These are phyloP conservation scores for Thalia dealbata DNA, from an alignment of 176 grass and related monocot genomes.

Conservation along the genomic window DNA sequence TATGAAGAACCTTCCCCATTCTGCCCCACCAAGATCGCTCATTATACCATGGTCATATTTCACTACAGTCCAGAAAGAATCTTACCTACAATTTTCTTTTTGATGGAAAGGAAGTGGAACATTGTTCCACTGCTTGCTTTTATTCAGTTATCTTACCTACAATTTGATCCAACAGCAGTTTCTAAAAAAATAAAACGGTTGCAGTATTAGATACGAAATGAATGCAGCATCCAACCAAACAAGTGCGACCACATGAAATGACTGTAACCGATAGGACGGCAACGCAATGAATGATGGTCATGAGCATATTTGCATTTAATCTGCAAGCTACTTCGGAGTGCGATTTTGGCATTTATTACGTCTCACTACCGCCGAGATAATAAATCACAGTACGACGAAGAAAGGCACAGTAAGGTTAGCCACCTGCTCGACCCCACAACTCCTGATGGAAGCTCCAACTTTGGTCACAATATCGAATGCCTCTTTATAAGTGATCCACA, in stretches of 20 bases:
- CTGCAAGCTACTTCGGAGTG: not conserved
- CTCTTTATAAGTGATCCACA: conserved; percentile 62
- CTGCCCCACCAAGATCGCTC: too few species aligned
- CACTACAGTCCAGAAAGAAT: too few species aligned
- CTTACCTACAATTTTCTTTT: too few species aligned
- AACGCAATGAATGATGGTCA: not conserved
- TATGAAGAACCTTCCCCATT: too few species aligned
- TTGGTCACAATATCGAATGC: conserved; percentile 45
- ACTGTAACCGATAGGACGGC: not conserved
- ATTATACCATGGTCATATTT: too few species aligned
- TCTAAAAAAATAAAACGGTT: too few species aligned
- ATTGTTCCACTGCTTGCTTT: too few species aligned
- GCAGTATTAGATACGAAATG: not conserved
- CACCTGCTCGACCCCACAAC: conserved; percentile 60
- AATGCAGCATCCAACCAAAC: not conserved
- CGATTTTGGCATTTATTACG: too few species aligned
- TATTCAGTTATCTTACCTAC: too few species aligned
- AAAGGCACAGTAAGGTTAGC: not conserved
- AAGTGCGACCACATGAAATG: not conserved
- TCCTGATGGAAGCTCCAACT: conserved; percentile 48
- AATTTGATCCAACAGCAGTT: too few species aligned
- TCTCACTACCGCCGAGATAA: not conserved
- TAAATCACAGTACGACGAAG: too few species aligned
- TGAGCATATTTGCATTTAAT: not conserved
- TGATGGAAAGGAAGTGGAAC: too few species aligned